Conservation (phyloP, 73 alveolate species). For the Paramecium biaurelia region DNA sequence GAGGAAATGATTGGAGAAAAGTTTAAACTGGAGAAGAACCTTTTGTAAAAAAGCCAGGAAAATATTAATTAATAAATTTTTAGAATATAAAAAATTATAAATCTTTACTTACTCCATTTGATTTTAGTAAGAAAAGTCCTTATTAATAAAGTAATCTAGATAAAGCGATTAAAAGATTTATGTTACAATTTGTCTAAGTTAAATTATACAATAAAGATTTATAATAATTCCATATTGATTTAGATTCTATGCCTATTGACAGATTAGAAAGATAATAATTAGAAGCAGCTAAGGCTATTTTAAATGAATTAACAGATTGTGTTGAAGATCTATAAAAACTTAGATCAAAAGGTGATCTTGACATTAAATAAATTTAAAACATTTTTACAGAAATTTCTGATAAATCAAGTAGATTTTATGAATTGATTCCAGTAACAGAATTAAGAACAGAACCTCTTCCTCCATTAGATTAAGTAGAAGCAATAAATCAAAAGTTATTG, state of each 20-base stretch:
- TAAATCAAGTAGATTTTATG: slow-evolving; percentile 87
- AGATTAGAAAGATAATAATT: slow-evolving; percentile 14
- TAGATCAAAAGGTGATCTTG: slow-evolving; percentile 12
- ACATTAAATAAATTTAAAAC: slow-evolving; percentile 68
- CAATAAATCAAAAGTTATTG: slow-evolving; percentile 67
- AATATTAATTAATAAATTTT: background rate
- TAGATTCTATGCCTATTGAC: slow-evolving; percentile 12
- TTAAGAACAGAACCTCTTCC: slow-evolving; percentile 81
- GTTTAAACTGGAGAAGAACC: background rate
- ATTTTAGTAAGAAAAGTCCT: slow-evolving; percentile 29
- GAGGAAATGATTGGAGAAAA: slow-evolving; percentile 36
- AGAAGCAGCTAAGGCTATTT: slow-evolving; percentile 74
- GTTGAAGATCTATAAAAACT: slow-evolving; percentile 70
- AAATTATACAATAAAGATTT: slow-evolving; percentile 14
- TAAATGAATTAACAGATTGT: slow-evolving; percentile 71
- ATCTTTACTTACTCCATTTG: background rate
- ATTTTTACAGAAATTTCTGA: slow-evolving; percentile 82
- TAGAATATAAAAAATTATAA: background rate
- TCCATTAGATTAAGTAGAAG: slow-evolving; percentile 75
- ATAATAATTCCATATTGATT: background rate
- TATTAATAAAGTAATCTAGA: background rate
- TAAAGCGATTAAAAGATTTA: background rate
- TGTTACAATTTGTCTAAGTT: background rate
- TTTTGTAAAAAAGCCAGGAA: background rate
- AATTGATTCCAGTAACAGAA: slow-evolving; percentile 84